A percentile compares a stretch with the other conserved stretches of the same genome.
phyloP scores from a whole-genome alignment of 2,329 filamentous ascomycete species.

The Hymenoscyphus repandus region DNA sequence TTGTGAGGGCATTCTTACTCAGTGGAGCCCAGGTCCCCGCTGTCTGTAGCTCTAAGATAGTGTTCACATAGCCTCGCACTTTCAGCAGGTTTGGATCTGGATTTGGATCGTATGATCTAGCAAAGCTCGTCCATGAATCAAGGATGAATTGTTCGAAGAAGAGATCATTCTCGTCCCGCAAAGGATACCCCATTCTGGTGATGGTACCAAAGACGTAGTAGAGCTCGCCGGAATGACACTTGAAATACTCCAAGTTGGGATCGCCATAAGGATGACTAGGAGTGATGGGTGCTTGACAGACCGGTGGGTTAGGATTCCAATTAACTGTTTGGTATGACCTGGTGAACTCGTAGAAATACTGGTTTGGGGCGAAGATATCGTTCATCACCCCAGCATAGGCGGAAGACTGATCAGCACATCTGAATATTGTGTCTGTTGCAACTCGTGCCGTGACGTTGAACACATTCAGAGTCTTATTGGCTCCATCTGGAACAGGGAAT shows the following conservation, averaged over 20 bases:
- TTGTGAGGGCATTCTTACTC: background rate
- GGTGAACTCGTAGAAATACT: conserved; percentile 33
- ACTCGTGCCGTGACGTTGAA: conserved; percentile 32
- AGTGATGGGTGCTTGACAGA: conserved; percentile 24
- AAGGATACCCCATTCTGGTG: conserved; percentile 20
- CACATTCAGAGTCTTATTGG: conserved; percentile 17
- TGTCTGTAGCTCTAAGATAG: conserved; percentile 15
- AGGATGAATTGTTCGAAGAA: conserved; percentile 24
- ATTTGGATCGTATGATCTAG: conserved; percentile 22
- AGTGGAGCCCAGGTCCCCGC: conserved; percentile 22
- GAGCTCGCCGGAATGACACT: conserved; percentile 33
- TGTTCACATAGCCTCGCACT: conserved; percentile 24
- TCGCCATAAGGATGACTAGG: conserved; percentile 27
- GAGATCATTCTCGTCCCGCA: conserved; percentile 29
- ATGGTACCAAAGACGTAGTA: conserved; percentile 31
- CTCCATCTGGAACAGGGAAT: conserved; percentile 16
- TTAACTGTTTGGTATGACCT: conserved; percentile 28
- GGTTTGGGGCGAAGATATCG: conserved; percentile 28
- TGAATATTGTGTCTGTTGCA: conserved; percentile 28
- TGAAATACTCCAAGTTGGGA: conserved; percentile 32
- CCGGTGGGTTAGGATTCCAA: conserved; percentile 19
- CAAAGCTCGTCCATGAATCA: conserved; percentile 28
- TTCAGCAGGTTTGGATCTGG: conserved; percentile 19
- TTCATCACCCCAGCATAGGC: conserved; percentile 25
- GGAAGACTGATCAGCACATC: conserved; percentile 28